Conservation (phyloP, 2,329 filamentous ascomycete species). For the Fusarium sp. region DNA sequence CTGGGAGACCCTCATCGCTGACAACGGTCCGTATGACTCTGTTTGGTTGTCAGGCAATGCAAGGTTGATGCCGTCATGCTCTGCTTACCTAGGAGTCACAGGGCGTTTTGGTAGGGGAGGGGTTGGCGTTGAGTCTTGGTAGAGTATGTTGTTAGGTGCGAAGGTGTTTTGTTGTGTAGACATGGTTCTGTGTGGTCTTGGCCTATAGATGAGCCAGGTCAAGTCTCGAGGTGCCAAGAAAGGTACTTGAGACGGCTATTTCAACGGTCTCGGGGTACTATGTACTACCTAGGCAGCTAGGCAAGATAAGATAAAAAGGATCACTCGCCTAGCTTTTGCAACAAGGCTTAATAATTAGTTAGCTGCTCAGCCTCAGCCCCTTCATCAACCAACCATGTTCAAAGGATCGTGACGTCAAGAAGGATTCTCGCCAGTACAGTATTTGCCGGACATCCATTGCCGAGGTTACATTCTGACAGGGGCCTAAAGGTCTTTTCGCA, state of each 20-base stretch:
- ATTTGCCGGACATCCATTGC: background rate
- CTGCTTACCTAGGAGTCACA: background rate
- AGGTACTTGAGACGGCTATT: too few species aligned
- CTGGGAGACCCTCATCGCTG: slow-evolving; percentile 35
- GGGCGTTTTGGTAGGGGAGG: slow-evolving; percentile 2
- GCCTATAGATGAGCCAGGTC: too few species aligned
- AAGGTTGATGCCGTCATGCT: too few species aligned
- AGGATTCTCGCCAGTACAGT: slow-evolving; percentile 13
- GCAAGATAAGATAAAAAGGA: too few species aligned
- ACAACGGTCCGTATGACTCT: slow-evolving; percentile 26
- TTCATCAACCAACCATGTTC: slow-evolving; percentile 3
- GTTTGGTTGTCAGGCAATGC: background rate
- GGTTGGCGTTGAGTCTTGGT: background rate
- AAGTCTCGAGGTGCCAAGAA: background rate
- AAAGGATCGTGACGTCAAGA: slow-evolving; percentile 8
- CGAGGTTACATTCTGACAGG: slow-evolving; percentile 6
- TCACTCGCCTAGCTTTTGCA: background rate
- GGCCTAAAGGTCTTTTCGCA: background rate
- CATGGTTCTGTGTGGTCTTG: background rate
- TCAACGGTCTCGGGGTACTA: background rate
- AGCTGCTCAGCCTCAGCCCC: slow-evolving; percentile 23
- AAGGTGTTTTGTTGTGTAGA: slow-evolving; percentile 8
- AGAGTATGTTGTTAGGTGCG: background rate
- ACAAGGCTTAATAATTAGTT: too few species aligned
- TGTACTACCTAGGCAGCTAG: slow-evolving; percentile 1